A percentile compares a stretch with the other conserved stretches of the same genome.
phyloP scores from a whole-genome alignment of 129 eudicot species.

The Oenanthe sinensis region DNA sequence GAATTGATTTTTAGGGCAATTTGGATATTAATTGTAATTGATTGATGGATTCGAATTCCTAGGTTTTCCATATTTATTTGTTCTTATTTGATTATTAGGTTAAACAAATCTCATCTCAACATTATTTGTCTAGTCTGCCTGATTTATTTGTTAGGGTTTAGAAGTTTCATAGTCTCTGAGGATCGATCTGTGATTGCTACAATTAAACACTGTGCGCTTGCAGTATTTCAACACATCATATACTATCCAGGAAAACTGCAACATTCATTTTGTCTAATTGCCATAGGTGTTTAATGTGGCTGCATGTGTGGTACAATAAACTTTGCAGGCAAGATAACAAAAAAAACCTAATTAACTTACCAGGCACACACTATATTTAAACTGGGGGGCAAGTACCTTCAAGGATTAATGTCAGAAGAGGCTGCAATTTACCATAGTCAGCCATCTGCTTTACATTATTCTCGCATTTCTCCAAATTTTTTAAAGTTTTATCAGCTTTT shows the following conservation, averaged over 20 bases:
- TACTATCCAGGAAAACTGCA: background rate
- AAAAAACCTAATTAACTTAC: background rate
- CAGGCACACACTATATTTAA: background rate
- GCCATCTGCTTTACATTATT: slow-evolving; percentile 95
- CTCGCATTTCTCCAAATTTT: slow-evolving; percentile 69
- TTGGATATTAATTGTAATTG: no score
- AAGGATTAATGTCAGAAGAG: slow-evolving; percentile 70
- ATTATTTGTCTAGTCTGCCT: no score
- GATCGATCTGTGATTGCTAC: no score
- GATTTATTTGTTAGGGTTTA: no score
- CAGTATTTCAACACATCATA: no score
- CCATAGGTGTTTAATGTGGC: background rate
- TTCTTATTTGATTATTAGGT: no score
- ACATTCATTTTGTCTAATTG: background rate
- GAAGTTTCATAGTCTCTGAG: no score
- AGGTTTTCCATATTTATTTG: no score
- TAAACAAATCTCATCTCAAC: no score
- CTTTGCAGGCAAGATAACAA: background rate
- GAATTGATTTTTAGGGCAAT: no score
- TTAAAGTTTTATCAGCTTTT: slow-evolving; percentile 70
- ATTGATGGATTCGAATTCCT: no score
- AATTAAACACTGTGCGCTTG: no score
- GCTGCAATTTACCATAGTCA: slow-evolving; percentile 81
- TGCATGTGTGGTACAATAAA: background rate
- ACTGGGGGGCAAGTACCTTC: slow-evolving; percentile 42